Conservation (phyloP, 208 protist genomes). For the Leishmania gerbilli region DNA sequence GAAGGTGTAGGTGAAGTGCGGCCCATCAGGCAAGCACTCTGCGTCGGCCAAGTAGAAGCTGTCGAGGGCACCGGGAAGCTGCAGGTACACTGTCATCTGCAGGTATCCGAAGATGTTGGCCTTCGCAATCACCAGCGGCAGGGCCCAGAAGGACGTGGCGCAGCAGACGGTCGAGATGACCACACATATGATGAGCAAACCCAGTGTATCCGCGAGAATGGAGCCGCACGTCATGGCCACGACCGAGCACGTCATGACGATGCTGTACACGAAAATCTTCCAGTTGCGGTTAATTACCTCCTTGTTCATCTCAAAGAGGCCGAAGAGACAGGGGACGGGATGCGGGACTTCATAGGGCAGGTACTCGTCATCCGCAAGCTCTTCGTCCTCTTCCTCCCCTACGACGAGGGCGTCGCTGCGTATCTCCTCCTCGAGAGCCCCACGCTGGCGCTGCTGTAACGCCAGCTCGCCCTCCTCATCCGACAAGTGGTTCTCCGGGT, state of each 20-base stretch:
- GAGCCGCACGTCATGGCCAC: conserved; percentile 43
- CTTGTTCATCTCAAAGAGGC: conserved; percentile 62
- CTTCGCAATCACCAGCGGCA: conserved; percentile 58
- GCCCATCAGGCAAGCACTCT: conserved; percentile 47
- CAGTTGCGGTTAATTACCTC: conserved; percentile 52
- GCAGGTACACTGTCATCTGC: conserved; percentile 51
- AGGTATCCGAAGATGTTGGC: conserved; percentile 63
- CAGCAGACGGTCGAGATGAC: conserved; percentile 37
- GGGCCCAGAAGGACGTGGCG: conserved; percentile 50
- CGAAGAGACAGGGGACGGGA: conserved; percentile 35
- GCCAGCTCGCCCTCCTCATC: conserved; percentile 14
- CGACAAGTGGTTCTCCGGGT: neutral
- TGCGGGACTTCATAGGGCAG: conserved; percentile 5
- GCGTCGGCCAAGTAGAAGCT: conserved; percentile 47
- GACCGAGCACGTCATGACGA: conserved; percentile 46
- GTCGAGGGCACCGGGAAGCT: conserved; percentile 55
- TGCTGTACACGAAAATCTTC: conserved; percentile 49
- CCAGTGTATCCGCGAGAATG: conserved; percentile 36
- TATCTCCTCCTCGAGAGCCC: neutral
- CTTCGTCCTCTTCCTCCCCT: neutral
- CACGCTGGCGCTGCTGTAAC: conserved; percentile 1
- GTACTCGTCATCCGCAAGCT: conserved; percentile 5
- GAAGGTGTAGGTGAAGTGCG: conserved; percentile 65
- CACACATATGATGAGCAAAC: conserved; percentile 32
- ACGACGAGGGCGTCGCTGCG: neutral